Base-by-base conservation (phyloP, 2,329 filamentous ascomycete species). In the Aspergillus tamarii region DNA sequence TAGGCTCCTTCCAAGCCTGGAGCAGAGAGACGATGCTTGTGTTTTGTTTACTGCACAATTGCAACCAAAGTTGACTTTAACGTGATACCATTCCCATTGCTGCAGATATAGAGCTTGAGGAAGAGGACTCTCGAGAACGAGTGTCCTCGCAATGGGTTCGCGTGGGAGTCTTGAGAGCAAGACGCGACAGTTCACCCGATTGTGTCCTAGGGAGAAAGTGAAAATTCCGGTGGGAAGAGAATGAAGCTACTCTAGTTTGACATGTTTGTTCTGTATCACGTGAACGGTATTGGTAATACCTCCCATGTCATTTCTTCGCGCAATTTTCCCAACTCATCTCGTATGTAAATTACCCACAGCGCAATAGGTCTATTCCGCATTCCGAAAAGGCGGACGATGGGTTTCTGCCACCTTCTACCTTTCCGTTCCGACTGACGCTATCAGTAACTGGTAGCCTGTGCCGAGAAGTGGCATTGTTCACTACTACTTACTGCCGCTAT, bases 361-460 rank as follows among this genome's bases (percentile, higher is more conserved):
- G 30, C 41, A 56, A 32, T n/a, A 36, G 14, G 36, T 16, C n/a
- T 28, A 19, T 21, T 19, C 11, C 55, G 28, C 54, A 39, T n/a
- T 19, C 45, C 52, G 53, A 48, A 53, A 62, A 67, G 62, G 62
- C 67, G 64, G 65, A 73, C 74, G 67, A 77, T 74, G 66, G 57
- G 75, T 66, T 78, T 78, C 76, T 74, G 76, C 76, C 76, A 66
- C 71, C 72, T 78, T 78, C 76, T 64, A 58, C 66, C 9, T 36
- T 32, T 63, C 21, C 64, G 66, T 64, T 59, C 46, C 56, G 54
- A 48, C 63, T 64, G 26, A 57, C 61, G 59, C 60, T 61, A 60
- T 66, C 62, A 64, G 36, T 16, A n/a, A 11, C 19, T 36, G 23
- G 46, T 34, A 52, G 48, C 28, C 16, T 19, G 48, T 52, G 26